phyloP scores from a whole-genome alignment of 2,329 filamentous ascomycete species.

The Phialocephala sp. region DNA sequence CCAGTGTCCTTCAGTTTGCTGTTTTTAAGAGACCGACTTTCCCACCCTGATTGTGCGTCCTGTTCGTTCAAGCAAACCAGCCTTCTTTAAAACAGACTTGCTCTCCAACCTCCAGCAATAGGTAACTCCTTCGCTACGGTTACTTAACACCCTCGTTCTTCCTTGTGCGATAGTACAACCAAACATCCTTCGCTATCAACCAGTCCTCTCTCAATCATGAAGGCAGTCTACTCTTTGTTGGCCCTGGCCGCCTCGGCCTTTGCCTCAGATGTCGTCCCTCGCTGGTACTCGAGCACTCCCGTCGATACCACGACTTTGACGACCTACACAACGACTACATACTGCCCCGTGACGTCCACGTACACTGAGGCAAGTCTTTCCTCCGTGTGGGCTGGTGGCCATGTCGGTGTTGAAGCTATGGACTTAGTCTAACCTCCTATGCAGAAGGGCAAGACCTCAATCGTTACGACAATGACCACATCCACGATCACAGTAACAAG shows the following conservation, averaged over 20 bases:
- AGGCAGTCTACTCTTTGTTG: constrained; percentile 36
- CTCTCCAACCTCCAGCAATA: constrained; percentile 35
- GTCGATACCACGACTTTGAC: constrained; percentile 27
- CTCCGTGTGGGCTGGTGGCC: neutral
- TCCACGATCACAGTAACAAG: constrained; percentile 38
- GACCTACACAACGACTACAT: constrained; percentile 33
- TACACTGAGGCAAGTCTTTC: constrained; percentile 26
- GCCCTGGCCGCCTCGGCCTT: constrained; percentile 36
- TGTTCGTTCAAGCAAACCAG: constrained; percentile 34
- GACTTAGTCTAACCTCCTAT: constrained; percentile 14
- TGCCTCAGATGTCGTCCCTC: constrained; percentile 29
- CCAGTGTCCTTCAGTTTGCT: constrained; percentile 19
- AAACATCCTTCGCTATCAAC: constrained; percentile 26
- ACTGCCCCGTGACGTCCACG: constrained; percentile 36
- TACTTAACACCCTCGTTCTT: constrained; percentile 42
- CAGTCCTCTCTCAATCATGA: constrained; percentile 34
- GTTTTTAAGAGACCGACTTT: constrained; percentile 33
- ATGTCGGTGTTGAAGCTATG: neutral
- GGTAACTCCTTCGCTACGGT: constrained; percentile 55
- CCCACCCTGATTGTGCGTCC: constrained; percentile 29
- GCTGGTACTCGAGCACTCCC: constrained; percentile 9
- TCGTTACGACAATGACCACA: constrained; percentile 36
- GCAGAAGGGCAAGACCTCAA: constrained; percentile 33
- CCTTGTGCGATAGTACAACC: constrained; percentile 22
- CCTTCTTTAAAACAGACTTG: constrained; percentile 30